These are phyloP conservation scores for Cornus florida DNA, from an alignment of 148 eudicot species.

Conservation along the genomic window DNA sequence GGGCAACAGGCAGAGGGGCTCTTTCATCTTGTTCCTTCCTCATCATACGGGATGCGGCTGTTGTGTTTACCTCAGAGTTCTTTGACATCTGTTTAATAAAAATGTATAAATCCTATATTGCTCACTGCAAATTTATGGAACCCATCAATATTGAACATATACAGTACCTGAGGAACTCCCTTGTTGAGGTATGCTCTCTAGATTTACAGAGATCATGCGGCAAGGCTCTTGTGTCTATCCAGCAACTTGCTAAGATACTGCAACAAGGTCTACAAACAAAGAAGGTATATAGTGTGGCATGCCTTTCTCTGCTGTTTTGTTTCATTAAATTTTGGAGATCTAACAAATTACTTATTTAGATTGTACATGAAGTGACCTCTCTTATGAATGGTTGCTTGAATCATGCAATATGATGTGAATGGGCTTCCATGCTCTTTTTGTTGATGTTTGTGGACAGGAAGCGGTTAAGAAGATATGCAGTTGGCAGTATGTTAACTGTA, in stretches of 20 bases:
- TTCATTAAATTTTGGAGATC: not conserved
- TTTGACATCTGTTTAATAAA: conserved; percentile 68
- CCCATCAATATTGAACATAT: conserved; percentile 46
- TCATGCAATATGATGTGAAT: not conserved
- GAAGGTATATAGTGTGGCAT: conserved; percentile 49
- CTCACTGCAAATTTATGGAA: conserved; percentile 53
- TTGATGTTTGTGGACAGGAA: conserved; percentile 49
- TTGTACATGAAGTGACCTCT: not conserved
- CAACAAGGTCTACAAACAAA: conserved; percentile 56
- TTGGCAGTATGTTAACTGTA: conserved; percentile 72
- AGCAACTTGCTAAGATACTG: conserved; percentile 64
- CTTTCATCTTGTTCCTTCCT: conserved; percentile 70
- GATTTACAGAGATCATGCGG: conserved; percentile 66
- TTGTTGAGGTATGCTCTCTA: conserved; percentile 71
- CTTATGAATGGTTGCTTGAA: not conserved
- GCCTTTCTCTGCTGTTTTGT: not conserved
- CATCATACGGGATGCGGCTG: conserved; percentile 61
- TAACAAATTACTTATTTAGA: not conserved
- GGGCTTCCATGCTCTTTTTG: not conserved
- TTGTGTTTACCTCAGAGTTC: conserved; percentile 48
- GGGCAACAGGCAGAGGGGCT: conserved; percentile 71
- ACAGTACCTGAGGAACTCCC: conserved; percentile 56
- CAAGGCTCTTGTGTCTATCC: conserved; percentile 57
- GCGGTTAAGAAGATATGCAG: conserved; percentile 78
- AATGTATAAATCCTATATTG: conserved; percentile 58